Evolutionary conservation across 164 flowering plant genomes (phyloP).

Genomic region (Piper betle): DNA sequence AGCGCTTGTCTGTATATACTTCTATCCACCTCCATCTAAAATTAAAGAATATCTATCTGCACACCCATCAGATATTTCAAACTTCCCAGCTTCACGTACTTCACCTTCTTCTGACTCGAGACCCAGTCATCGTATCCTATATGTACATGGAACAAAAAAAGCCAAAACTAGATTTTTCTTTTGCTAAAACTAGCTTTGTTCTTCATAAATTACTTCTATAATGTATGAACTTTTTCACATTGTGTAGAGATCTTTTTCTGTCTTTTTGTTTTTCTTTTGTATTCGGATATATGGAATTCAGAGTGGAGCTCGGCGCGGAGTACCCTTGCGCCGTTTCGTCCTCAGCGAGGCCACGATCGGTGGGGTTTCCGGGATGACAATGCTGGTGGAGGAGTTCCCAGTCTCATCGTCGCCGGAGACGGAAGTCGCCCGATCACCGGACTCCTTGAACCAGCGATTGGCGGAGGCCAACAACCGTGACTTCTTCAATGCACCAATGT

Average conservation of each 20-base stretch:
- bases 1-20: neutral
- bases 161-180: no score
- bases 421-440: conserved; percentile 4
- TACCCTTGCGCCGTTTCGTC: conserved; percentile 58
- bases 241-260: conserved; percentile 1
- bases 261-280: conserved; percentile 3
- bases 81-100: neutral
- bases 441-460: conserved; percentile 3
- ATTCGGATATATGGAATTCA: neutral
- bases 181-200: no score
- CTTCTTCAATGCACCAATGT: conserved; percentile 29
- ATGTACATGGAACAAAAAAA: no score
- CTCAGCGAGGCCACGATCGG: conserved; percentile 38
- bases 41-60: neutral
- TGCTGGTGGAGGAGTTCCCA: conserved; percentile 5
- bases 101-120: neutral
- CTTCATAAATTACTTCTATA: no score
- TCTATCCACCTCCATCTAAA: neutral
- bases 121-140: no score
- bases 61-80: neutral
- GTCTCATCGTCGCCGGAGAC: conserved; percentile 32
- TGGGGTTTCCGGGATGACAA: conserved; percentile 43
- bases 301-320: conserved; percentile 59
- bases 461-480: conserved; percentile 13
- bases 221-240: neutral